Percentiles rank a stretch among this genome's conserved stretches.
Evolutionary conservation across 1,139 yeast species (phyloP).

Genomic region (Sugiyamaella paludigena): DNA sequence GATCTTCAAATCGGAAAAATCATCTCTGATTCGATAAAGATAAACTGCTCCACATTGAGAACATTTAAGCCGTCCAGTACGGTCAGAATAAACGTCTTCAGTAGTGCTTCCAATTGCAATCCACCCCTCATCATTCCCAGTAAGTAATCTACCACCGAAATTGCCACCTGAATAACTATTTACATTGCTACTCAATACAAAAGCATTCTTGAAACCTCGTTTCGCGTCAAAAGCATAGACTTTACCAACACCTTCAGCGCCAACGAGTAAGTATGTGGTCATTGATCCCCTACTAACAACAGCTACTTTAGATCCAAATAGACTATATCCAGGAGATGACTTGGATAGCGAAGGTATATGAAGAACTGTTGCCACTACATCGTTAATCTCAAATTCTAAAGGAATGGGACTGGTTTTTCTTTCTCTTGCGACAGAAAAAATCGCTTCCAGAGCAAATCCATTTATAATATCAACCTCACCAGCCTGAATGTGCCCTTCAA

Average conservation of each 20-base stretch:
- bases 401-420: constrained; percentile 8
- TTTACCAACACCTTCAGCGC: constrained; percentile 33
- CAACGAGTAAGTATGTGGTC: constrained; percentile 27
- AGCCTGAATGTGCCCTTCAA: constrained; percentile 35
- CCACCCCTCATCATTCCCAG: constrained; percentile 26
- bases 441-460: constrained; percentile 33
- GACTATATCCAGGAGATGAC: constrained; percentile 21
- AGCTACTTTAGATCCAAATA: constrained; percentile 31
- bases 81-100: constrained; percentile 17
- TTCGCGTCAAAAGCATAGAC: constrained; percentile 31
- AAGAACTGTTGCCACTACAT: constrained; percentile 22
- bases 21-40: constrained; percentile 34
- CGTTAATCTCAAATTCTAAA: constrained; percentile 28
- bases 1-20: background rate
- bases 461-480: constrained; percentile 45
- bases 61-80: constrained; percentile 24
- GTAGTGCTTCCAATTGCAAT: constrained; percentile 31
- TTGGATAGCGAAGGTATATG: constrained; percentile 10
- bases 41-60: constrained; percentile 42
- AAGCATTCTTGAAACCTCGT: constrained; percentile 16
- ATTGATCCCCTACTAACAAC: constrained; percentile 15
- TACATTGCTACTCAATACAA: constrained; percentile 19
- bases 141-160: constrained; percentile 34
- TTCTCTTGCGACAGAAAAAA: constrained; percentile 37
- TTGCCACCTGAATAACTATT: constrained; percentile 18